These are phyloP conservation scores for Chenopodium quinoa DNA, from an alignment of 148 eudicot genomes.

Conservation along the genomic window DNA sequence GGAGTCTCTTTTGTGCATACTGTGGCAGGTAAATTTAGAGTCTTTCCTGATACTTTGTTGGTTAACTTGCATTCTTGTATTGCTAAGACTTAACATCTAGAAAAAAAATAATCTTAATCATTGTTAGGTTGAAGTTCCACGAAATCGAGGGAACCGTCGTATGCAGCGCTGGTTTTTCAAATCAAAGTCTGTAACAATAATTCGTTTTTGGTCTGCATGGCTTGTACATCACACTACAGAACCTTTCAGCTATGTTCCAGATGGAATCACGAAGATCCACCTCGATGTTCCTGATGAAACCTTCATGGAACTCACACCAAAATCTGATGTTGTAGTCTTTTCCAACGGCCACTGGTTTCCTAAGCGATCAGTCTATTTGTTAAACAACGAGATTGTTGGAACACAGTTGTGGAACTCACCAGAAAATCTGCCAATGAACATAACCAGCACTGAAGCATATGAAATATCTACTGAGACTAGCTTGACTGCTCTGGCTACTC, in stretches of 20 bases:
- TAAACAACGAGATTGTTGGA: constrained; percentile 73
- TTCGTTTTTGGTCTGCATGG: constrained; percentile 95
- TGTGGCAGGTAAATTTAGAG: constrained; percentile 73
- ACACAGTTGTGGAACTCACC: constrained; percentile 76
- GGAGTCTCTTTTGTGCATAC: constrained; percentile 70
- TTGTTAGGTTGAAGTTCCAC: constrained; percentile 72
- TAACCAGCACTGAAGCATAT: constrained; percentile 63
- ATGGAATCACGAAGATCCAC: constrained; percentile 61
- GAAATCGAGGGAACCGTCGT: constrained; percentile 60
- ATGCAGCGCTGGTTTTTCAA: constrained; percentile 81
- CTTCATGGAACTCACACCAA: constrained; percentile 51
- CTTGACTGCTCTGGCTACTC: constrained; percentile 53
- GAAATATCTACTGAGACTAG: constrained; percentile 68
- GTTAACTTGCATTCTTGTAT: neutral
- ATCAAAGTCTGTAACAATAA: constrained; percentile 70
- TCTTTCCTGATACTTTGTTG: neutral
- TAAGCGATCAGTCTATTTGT: constrained; percentile 63
- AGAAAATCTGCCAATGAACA: constrained; percentile 36
- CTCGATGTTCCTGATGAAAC: constrained; percentile 73
- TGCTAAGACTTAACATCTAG: neutral
- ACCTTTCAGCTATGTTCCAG: constrained; percentile 53
- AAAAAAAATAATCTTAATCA: neutral
- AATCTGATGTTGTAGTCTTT: constrained; percentile 64
- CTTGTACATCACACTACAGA: constrained; percentile 64
- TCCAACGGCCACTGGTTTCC: constrained; percentile 95